Conservation (phyloP, 2,329 filamentous ascomycete genomes). For the Dryadomyces quercivorus region DNA sequence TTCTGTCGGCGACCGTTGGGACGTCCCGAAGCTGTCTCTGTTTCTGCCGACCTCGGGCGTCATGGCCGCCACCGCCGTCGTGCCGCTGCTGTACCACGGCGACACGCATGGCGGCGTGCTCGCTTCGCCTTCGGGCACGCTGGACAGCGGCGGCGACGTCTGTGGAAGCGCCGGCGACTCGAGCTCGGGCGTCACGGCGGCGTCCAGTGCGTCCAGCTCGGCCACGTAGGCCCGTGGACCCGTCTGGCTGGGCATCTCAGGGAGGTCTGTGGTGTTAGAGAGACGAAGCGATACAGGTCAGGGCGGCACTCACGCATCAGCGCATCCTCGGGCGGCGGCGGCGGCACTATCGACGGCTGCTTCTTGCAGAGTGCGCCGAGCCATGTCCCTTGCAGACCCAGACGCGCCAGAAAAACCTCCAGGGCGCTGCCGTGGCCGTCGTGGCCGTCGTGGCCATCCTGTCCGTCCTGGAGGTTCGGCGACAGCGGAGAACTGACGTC, state of each 20-base stretch:
- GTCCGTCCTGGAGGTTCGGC: background rate
- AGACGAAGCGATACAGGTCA: background rate
- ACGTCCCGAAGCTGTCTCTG: background rate
- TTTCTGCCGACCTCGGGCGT: background rate
- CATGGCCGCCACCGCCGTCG: background rate
- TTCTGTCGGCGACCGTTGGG: background rate
- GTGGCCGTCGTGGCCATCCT: background rate
- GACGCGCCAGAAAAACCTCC: background rate
- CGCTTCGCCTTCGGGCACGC: background rate
- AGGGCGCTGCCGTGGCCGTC: background rate
- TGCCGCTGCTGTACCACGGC: slow-evolving; percentile 6
- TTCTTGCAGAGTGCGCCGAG: slow-evolving; percentile 1
- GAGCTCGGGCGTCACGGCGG: slow-evolving; percentile 6
- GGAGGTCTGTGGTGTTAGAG: background rate
- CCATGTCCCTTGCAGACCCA: slow-evolving; percentile 4
- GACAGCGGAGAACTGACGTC: background rate
- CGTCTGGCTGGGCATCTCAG: background rate
- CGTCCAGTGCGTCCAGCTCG: slow-evolving; percentile 7
- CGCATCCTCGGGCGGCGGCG: background rate
- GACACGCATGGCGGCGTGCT: slow-evolving; percentile 3
- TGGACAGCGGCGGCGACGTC: slow-evolving; percentile 2
- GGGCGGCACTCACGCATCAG: slow-evolving; percentile 7
- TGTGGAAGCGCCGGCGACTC: slow-evolving; percentile 5
- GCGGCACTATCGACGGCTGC: background rate
- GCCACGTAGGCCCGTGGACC: background rate